Conservation (phyloP, 768 basidiomycete genomes). For the Rossbeevera mucosa region DNA sequence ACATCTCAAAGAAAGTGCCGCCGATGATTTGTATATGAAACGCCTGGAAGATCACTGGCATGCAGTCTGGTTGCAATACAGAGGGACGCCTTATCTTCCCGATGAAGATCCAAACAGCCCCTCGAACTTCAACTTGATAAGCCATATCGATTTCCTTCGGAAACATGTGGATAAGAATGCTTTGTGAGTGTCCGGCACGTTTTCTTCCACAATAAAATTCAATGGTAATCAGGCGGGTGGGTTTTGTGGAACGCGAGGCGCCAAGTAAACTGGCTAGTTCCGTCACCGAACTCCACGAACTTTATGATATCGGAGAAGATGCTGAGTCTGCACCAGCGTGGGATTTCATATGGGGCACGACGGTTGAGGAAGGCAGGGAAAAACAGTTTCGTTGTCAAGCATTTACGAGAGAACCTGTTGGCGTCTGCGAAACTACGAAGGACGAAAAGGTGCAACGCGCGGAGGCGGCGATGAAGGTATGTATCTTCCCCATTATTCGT, state of each 20-base stretch:
- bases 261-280: constrained; percentile 39
- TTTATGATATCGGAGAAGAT: constrained; percentile 52
- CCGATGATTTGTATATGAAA: constrained; percentile 69
- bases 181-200: constrained; percentile 52
- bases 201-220: constrained; percentile 5
- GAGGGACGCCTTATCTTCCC: constrained; percentile 61
- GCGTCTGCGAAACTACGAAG: constrained; percentile 13
- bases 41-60: constrained; percentile 82
- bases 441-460: constrained; percentile 48
- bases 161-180: constrained; percentile 80
- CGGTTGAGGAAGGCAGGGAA: constrained; percentile 73
- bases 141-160: constrained; percentile 79
- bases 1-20: constrained; percentile 55
- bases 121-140: constrained; percentile 72
- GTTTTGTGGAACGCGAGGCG: constrained; percentile 46
- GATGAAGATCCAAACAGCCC: constrained; percentile 67
- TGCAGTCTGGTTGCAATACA: constrained; percentile 67
- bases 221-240: constrained; percentile 50
- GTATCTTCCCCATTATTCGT: neutral
- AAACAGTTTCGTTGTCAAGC: constrained; percentile 57
- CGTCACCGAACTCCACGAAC: constrained; percentile 39
- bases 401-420: constrained; percentile 43
- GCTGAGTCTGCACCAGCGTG: constrained; percentile 41
- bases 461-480: constrained; percentile 70
- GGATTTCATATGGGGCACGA: constrained; percentile 72